Evolutionary conservation across 306 rosid genomes (phyloP), one percentile per base, ranked within the genome.

Genomic region (Carpinus fangiana): DNA sequence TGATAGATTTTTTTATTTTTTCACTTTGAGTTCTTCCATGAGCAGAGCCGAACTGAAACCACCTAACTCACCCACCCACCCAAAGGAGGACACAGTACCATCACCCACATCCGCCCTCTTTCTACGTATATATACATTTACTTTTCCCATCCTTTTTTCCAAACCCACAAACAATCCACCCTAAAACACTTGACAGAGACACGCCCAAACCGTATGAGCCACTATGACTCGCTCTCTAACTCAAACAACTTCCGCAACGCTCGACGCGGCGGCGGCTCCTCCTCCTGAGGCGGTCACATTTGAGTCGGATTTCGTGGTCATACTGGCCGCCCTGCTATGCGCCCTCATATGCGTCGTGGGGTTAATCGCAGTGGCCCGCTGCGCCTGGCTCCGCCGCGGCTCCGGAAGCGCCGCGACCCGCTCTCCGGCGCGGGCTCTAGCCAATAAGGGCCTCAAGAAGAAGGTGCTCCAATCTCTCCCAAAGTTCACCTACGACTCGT

Each of bases 331-430:
- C 0, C 84, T 92, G 0, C 90, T 92, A 4, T 92, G 97, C 81
- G 96, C 98, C 8, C 82, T 93, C 18, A 93, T 93, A 41, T 91
- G 95, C 76, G 90, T 90, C 5, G 90, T 93, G 1, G 97, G 98
- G 1, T 86, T 93, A 0, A 74, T 91, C 3, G 97, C 98, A 12
- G 95, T 93, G 5, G 98, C 92, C 0, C 87, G 97, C 46, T 93
- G 98, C 73, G 86, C 98, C 1, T 93, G 97, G 97, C 88, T 91
- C 66, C 90, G 97, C 17, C 93, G 92, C 20, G 81, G 82, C 4
- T 1, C 90, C 14, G 84, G 70, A 8, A 10, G 53, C 16, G 79
- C 81, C 0, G 53, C 38, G 14, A 12, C 18, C 1, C 7, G 54
- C 0, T 53, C 78, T 0, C 84, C 84, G 0, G 56, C 53, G 8